A percentile compares a stretch with the other conserved stretches of the same genome.
phyloP scores from a whole-genome alignment of 179 eudicot genomes.

The Heliamphora ciliata region DNA sequence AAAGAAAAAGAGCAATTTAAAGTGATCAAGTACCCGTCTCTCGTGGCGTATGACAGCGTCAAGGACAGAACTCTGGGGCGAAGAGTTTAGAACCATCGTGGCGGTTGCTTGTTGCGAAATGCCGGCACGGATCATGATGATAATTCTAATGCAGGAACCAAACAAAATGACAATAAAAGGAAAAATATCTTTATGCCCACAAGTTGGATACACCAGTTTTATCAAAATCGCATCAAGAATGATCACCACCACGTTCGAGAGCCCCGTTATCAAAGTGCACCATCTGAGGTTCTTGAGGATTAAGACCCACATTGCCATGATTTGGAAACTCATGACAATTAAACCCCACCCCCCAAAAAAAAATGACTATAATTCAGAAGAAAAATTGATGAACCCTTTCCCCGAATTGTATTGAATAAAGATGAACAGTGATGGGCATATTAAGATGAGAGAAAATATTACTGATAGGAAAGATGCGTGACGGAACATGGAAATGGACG shows the following conservation, averaged over 20 bases:
- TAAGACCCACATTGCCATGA: constrained; percentile 11
- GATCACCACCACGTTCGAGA: constrained; percentile 28
- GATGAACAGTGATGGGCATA: no score
- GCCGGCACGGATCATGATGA: constrained; percentile 43
- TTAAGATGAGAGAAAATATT: no score
- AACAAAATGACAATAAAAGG: constrained; percentile 26
- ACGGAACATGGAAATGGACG: no score
- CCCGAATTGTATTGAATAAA: no score
- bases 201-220: constrained; percentile 15
- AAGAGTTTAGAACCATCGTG: constrained; percentile 28
- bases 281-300: constrained; percentile 30
- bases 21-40: constrained; percentile 28
- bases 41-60: constrained; percentile 28
- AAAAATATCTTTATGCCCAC: constrained; percentile 20
- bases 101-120: constrained; percentile 49
- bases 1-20: neutral
- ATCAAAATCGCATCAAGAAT: constrained; percentile 23
- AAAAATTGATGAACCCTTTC: no score
- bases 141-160: constrained; percentile 29
- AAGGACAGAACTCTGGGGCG: constrained; percentile 16
- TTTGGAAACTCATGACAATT: no score
- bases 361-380: no score
- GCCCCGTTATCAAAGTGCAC: constrained; percentile 28
- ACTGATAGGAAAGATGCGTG: no score
- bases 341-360: no score